Evolutionary conservation across 352 stramenopile genomes (phyloP).

Genomic region (Pythium chondricola): DNA sequence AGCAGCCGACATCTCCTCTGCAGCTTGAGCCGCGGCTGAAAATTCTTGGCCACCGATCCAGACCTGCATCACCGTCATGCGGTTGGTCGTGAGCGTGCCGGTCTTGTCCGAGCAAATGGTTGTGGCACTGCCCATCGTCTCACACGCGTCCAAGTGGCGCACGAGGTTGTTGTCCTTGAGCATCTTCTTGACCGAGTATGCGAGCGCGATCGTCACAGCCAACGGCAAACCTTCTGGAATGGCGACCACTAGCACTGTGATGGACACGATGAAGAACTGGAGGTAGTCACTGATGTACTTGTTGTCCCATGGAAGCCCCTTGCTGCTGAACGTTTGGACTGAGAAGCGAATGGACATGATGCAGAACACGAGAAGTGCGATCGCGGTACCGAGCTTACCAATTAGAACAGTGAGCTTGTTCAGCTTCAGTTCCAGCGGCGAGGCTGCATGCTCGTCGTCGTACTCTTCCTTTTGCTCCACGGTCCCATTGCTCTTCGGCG

Average conservation of each 20-base stretch:
- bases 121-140: conserved; percentile 93
- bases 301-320: conserved; percentile 33
- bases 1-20: conserved; percentile 19
- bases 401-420: conserved; percentile 79
- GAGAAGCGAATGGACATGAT: conserved; percentile 73
- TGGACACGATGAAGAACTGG: conserved; percentile 80
- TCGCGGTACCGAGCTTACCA: conserved; percentile 66
- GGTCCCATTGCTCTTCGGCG: conserved; percentile 30
- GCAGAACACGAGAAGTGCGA: conserved; percentile 73
- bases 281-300: conserved; percentile 68
- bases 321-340: conserved; percentile 46
- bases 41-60: conserved; percentile 27
- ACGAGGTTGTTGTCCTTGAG: conserved; percentile 87
- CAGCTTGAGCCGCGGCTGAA: conserved; percentile 10
- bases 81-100: conserved; percentile 95
- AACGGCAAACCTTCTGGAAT: conserved; percentile 97
- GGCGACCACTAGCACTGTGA: conserved; percentile 93
- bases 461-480: conserved; percentile 36
- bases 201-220: conserved; percentile 95
- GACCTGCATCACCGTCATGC: conserved; percentile 91
- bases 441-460: conserved; percentile 34
- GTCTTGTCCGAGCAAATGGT: conserved; percentile 98
- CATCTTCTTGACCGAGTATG: conserved; percentile 95
- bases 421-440: conserved; percentile 83
- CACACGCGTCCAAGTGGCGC: conserved; percentile 80